Conservation (phyloP, 2,329 filamentous ascomycete species). For the Fusarium tuaranense region DNA sequence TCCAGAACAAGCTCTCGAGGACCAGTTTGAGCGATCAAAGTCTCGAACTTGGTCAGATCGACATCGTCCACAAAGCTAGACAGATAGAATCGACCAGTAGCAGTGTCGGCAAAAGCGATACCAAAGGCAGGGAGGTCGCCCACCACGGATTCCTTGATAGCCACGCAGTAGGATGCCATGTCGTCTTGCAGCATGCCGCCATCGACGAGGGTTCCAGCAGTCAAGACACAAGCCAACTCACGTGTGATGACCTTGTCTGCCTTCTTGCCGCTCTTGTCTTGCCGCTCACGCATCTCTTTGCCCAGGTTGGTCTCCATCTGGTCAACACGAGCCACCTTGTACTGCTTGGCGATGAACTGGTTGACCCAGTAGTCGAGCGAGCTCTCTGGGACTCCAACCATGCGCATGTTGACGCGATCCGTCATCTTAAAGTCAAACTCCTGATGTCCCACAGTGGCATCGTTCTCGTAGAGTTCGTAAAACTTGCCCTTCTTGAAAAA, state of each 20-base stretch:
- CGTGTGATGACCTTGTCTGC: conserved; percentile 93
- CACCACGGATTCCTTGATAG: conserved; percentile 85
- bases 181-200: conserved; percentile 98
- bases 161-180: conserved; percentile 95
- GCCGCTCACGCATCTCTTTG: conserved; percentile 98
- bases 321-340: conserved; percentile 95
- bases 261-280: conserved; percentile 73
- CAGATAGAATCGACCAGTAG: conserved; percentile 95
- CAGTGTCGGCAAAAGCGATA: conserved; percentile 93
- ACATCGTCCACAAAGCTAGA: conserved; percentile 92
- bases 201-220: conserved; percentile 92
- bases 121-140: conserved; percentile 87
- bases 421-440: conserved; percentile 98
- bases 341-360: conserved; percentile 97
- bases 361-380: conserved; percentile 98
- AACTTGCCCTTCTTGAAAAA: conserved; percentile 99
- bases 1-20: conserved; percentile 92
- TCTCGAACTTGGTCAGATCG: conserved; percentile 97
- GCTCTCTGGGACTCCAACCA: conserved; percentile 97
- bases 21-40: conserved; percentile 90
- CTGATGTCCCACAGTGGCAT: conserved; percentile 95
- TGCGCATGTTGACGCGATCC: conserved; percentile 98
- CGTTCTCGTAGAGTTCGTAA: conserved; percentile 98
- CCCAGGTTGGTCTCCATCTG: conserved; percentile 95
- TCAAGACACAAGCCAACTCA: conserved; percentile 91